Conservation (phyloP, 2,329 filamentous ascomycete genomes). For the Claviceps quebecensis region DNA sequence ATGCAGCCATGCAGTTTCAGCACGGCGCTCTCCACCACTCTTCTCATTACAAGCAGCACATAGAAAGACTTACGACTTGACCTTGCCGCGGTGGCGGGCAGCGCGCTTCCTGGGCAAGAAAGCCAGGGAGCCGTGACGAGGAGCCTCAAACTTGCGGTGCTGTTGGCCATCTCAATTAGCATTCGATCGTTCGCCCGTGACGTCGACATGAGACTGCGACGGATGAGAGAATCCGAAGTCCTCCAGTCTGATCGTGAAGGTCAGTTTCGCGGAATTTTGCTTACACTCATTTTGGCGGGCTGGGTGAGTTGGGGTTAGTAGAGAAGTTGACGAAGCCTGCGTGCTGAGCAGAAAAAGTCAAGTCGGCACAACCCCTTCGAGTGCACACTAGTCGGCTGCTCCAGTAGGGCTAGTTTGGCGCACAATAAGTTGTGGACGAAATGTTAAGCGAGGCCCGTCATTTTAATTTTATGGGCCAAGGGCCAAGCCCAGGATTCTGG, state of each 20-base stretch:
- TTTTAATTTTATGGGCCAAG: constrained; percentile 3
- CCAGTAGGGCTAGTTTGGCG: constrained; percentile 4
- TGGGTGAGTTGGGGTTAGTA: background rate
- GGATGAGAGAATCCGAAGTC: background rate
- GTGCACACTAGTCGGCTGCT: background rate
- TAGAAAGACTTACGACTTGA: constrained; percentile 72
- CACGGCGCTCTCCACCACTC: background rate
- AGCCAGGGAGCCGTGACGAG: constrained; percentile 86
- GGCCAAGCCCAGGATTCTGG: background rate
- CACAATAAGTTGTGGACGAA: constrained; percentile 21
- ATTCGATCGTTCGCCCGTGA: background rate
- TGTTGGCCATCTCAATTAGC: constrained; percentile 11
- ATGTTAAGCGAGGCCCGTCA: constrained; percentile 23
- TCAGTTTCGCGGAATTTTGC: constrained; percentile 8
- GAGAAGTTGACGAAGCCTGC: constrained; percentile 20
- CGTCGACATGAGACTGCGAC: background rate
- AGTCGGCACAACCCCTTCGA: constrained; percentile 5
- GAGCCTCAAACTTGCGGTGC: constrained; percentile 60
- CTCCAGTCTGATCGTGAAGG: too few relatives aligned
- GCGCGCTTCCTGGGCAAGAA: constrained; percentile 85
- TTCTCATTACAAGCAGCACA: background rate
- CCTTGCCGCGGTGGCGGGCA: constrained; percentile 87
- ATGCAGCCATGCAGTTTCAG: background rate
- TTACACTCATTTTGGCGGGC: constrained; percentile 14
- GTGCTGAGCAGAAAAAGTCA: constrained; percentile 12